Evolutionary conservation across 225 moss, liverwort and hornwort species (phyloP).

Genomic region (Anthoceros angustus): DNA sequence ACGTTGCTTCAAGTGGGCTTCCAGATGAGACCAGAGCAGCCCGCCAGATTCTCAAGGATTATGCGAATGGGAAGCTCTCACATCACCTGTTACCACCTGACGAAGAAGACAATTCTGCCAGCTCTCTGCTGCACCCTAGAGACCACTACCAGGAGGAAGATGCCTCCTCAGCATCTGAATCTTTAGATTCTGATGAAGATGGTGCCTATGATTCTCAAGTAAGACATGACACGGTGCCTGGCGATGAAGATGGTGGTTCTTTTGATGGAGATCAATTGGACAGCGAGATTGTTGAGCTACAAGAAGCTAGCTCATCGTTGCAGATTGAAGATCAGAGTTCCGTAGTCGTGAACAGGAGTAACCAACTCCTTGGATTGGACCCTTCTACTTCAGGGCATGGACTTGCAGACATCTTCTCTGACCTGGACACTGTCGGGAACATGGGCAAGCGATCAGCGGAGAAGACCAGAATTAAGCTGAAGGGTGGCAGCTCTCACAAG

Average conservation of each 20-base stretch:
- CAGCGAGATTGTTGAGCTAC: too few species aligned
- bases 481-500: conserved; percentile 39
- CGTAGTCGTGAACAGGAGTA: too few species aligned
- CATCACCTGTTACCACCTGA: conserved; percentile 61
- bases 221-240: conserved; percentile 9
- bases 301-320: too few species aligned
- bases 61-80: conserved; percentile 65
- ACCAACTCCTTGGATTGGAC: background rate
- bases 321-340: too few species aligned
- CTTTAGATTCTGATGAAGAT: conserved; percentile 10
- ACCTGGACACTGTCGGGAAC: conserved; percentile 46
- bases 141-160: too few species aligned
- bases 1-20: conserved; percentile 69
- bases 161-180: too few species aligned
- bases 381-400: background rate
- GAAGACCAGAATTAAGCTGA: conserved; percentile 15
- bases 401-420: conserved; percentile 24
- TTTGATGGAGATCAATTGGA: conserved; percentile 6
- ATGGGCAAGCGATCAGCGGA: conserved; percentile 22
- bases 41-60: conserved; percentile 77
- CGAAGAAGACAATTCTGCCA: background rate
- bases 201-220: conserved; percentile 15
- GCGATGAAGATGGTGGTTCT: conserved; percentile 22
- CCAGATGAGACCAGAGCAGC: conserved; percentile 93
- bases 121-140: background rate